Evolutionary conservation across 768 basidiomycete genomes (phyloP).

Genomic region (Panus rudis): DNA sequence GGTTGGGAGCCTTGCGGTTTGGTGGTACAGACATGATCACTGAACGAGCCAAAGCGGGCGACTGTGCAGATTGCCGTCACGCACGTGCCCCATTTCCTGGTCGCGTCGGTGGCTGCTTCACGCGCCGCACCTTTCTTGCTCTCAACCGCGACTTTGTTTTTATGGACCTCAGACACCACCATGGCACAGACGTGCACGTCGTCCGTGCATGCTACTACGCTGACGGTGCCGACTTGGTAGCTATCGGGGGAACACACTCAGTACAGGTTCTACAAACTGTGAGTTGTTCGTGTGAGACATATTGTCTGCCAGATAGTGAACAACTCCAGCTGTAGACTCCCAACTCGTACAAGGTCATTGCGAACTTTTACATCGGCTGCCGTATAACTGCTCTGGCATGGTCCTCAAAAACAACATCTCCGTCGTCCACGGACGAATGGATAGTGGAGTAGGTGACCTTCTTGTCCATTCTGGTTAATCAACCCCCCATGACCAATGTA

Average conservation of each 20-base stretch:
- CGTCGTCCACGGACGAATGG: constrained; percentile 60
- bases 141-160: constrained; percentile 4
- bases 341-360: constrained; percentile 41
- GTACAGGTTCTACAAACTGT: constrained; percentile 65
- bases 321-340: constrained; percentile 30
- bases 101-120: background rate
- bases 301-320: constrained; percentile 11
- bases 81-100: background rate
- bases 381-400: constrained; percentile 72
- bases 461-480: constrained; percentile 1
- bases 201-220: constrained; percentile 57
- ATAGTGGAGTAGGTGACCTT: constrained; percentile 48
- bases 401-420: constrained; percentile 66
- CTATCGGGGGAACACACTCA: constrained; percentile 66
- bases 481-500: constrained; percentile 7
- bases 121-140: constrained; percentile 1
- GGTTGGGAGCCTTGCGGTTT: constrained; percentile 47
- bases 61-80: background rate
- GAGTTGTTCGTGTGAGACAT: constrained; percentile 21
- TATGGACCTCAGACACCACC: constrained; percentile 57
- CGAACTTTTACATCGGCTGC: constrained; percentile 68
- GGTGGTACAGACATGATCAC: constrained; percentile 10
- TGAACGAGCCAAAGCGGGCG: background rate
- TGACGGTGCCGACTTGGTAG: constrained; percentile 62
- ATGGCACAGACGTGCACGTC: constrained; percentile 53